A percentile compares a stretch with the other conserved stretches of the same genome.
Conservation (phyloP, 768 basidiomycete species). For the Pleurotus salmoneostramineus region DNA sequence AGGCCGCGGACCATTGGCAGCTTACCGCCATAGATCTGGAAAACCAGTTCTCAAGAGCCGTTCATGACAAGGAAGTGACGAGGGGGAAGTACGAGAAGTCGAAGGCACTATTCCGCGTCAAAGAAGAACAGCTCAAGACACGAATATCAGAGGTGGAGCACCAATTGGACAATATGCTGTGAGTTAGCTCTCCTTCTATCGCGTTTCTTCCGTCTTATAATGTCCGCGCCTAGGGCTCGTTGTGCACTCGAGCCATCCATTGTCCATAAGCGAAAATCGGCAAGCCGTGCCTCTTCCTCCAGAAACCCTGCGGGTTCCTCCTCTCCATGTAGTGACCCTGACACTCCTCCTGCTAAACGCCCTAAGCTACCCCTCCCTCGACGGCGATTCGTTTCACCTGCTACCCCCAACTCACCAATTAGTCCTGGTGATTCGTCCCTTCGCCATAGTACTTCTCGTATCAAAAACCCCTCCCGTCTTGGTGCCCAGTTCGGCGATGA, state of each 20-base stretch:
- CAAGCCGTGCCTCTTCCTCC: background rate
- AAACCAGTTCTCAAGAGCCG: background rate
- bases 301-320: background rate
- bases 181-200: background rate
- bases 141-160: background rate
- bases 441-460: background rate
- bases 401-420: background rate
- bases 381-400: background rate
- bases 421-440: background rate
- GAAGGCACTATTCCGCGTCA: background rate
- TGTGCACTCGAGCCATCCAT: too few relatives aligned
- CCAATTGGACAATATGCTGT: background rate
- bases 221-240: too few relatives aligned
- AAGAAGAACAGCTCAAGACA: background rate
- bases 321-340: background rate
- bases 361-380: background rate
- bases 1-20: background rate
- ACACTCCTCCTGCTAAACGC: background rate
- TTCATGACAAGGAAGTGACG: background rate
- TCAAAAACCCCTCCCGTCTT: background rate
- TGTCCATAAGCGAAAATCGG: background rate
- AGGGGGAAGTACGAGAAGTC: background rate
- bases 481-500: too few relatives aligned
- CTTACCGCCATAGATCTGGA: background rate
- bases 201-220: too few relatives aligned